Evolutionary conservation across 2,329 filamentous ascomycete genomes (phyloP).

Genomic region (Fusarium devonianum): DNA sequence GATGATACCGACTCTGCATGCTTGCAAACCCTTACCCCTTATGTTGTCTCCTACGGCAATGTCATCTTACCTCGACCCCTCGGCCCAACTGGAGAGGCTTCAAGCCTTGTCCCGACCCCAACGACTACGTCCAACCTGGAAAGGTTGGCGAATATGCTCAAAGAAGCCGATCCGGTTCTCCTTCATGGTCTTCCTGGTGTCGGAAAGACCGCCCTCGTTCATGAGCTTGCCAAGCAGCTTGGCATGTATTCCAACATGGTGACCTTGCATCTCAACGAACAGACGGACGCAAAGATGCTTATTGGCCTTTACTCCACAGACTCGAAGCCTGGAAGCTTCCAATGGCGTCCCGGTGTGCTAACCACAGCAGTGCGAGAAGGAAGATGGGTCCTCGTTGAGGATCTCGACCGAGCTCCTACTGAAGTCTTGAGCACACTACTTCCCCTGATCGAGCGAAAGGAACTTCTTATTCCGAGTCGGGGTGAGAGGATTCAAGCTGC

Average conservation of each 20-base stretch:
- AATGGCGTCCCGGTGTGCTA: conserved; percentile 90
- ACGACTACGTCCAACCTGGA: conserved; percentile 79
- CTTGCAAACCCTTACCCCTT: conserved; percentile 60
- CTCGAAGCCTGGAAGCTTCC: conserved; percentile 85
- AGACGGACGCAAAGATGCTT: conserved; percentile 96
- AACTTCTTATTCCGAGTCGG: conserved; percentile 87
- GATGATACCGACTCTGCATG: conserved; percentile 17
- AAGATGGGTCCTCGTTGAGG: conserved; percentile 96
- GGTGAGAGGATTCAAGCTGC: conserved; percentile 86
- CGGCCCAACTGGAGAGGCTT: conserved; percentile 54
- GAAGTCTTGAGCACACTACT: conserved; percentile 94
- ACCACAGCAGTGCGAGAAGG: conserved; percentile 94
- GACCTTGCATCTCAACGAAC: conserved; percentile 94
- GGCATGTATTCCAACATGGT: conserved; percentile 85
- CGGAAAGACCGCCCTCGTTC: conserved; percentile 88
- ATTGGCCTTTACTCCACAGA: conserved; percentile 94
- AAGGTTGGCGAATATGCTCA: conserved; percentile 71
- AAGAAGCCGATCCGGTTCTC: conserved; percentile 74
- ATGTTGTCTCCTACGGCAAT: conserved; percentile 70
- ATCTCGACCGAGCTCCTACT: conserved; percentile 91
- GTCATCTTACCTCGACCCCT: conserved; percentile 72
- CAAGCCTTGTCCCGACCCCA: conserved; percentile 69
- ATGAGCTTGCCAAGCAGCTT: conserved; percentile 81
- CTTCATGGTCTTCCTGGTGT: conserved; percentile 84
- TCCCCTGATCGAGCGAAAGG: conserved; percentile 90